These are phyloP conservation scores for Aspergillus asperescens DNA, from an alignment of 495 filamentous ascomycete species.

Conservation along the genomic window DNA sequence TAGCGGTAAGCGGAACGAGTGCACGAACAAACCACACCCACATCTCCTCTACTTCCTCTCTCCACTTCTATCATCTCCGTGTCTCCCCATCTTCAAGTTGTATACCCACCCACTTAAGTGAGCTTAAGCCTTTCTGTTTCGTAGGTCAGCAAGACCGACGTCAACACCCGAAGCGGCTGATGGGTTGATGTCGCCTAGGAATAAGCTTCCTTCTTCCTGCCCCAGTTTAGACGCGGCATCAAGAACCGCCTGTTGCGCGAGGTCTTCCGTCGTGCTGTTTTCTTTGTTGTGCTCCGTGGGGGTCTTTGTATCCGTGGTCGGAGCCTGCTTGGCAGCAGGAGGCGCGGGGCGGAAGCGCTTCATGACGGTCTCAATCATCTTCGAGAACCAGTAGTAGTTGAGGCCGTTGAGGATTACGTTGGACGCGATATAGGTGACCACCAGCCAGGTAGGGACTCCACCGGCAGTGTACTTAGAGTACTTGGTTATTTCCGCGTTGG, in stretches of 20 bases:
- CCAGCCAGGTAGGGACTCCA: conserved; percentile 74
- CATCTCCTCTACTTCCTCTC: too few relatives aligned
- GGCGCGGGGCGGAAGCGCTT: conserved; percentile 75
- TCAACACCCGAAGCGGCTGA: conserved; percentile 28
- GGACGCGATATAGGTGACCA: conserved; percentile 63
- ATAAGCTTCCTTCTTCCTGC: conserved; percentile 30
- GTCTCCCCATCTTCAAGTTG: too few relatives aligned
- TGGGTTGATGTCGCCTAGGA: conserved; percentile 25
- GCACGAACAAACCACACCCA: too few relatives aligned
- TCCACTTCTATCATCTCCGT: too few relatives aligned
- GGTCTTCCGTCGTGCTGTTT: conserved; percentile 23
- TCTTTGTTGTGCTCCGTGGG: conserved; percentile 10
- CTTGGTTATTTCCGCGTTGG: conserved; percentile 46
- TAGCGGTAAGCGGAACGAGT: too few relatives aligned
- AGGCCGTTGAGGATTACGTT: conserved; percentile 80
- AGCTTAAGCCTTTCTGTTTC: conserved; percentile 22
- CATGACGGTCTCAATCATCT: conserved; percentile 89
- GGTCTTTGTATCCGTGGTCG: neutral
- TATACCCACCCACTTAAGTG: too few relatives aligned
- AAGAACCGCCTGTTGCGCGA: conserved; percentile 31
- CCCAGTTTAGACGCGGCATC: conserved; percentile 35
- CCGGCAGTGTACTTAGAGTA: conserved; percentile 42
- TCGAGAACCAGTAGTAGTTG: conserved; percentile 95
- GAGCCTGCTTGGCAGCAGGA: conserved; percentile 5
- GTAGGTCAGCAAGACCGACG: conserved; percentile 20